Evolutionary conservation across 345 rosid genomes (phyloP), one percentile per base, ranked within the genome.

Genomic region (Hirschfeldia incana): DNA sequence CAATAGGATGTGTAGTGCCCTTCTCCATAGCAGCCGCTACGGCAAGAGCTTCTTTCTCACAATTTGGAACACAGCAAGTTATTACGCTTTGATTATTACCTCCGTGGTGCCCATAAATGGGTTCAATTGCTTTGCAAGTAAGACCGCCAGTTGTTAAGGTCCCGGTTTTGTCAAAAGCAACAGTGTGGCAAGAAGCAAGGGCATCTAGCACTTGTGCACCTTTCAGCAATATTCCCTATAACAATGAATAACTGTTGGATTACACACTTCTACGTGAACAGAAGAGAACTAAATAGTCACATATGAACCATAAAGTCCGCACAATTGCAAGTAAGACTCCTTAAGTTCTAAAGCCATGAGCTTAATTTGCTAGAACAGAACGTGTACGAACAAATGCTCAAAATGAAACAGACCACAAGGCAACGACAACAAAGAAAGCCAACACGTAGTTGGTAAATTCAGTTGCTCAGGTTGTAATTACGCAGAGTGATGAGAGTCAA

Each of bases 151-250:
- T 95, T 51, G 99, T 95, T 86, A 95, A 83, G 68, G 99, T 95
- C 82, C 99, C 99, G 28, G 99, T 95, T 90, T 95, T 95, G 85
- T 95, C 99, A 88, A 95, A 95, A 44, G 98, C 99, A 88, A 93
- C 78, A 49, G 94, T 88, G 62, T 85, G 96, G 82, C 99, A 93
- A 76, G 93, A 90, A 49, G 99, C 89, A 21, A 95, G 87, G 74
- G 98, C 99, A 84, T 95, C 98, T 66, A 95, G 86, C 71, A 95
- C 96, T 72, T 93, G 97, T 58, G 89, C 99, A 83, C 98, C 99
- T 87, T 90, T 95, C 57, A 95, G 92, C 86, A 91, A 86, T 83
- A 95, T 95, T 27, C 99, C 97, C 99, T 95, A 77, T 55, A 72
- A 34, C 78, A 60, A 74, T 7, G 57, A 1, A 75, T 6, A 69